Evolutionary conservation across 2,329 filamentous ascomycete species (phyloP).

Genomic region (Penicillium crustosum): DNA sequence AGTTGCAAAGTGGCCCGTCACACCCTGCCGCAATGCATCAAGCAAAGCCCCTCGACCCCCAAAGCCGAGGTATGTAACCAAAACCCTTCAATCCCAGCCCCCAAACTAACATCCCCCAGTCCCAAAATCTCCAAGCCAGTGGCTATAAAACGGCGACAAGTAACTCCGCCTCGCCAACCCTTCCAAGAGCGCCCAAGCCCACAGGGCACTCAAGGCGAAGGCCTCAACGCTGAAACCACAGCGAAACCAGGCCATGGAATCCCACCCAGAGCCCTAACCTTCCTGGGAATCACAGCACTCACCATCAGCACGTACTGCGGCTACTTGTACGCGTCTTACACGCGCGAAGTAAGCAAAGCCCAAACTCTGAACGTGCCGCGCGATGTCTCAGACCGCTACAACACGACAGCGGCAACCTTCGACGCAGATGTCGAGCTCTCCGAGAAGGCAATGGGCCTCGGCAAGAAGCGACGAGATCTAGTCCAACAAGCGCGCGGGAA

Average conservation of each 20-base stretch:
- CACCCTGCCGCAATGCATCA: slow-evolving; percentile 18
- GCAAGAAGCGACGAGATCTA: slow-evolving; percentile 43
- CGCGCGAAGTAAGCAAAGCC: slow-evolving; percentile 34
- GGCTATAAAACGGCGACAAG: not conserved
- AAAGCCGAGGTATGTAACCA: slow-evolving; percentile 22
- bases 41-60: slow-evolving; percentile 19
- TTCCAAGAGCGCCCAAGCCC: not conserved
- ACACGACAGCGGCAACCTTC: slow-evolving; percentile 44
- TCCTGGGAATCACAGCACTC: slow-evolving; percentile 41
- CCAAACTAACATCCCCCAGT: slow-evolving; percentile 3
- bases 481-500: slow-evolving; percentile 46
- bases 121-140: slow-evolving; percentile 8
- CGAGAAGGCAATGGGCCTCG: slow-evolving; percentile 46
- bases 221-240: slow-evolving; percentile 4
- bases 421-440: slow-evolving; percentile 48
- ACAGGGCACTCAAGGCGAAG: slow-evolving; percentile 2
- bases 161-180: not conserved
- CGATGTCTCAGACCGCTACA: slow-evolving; percentile 51
- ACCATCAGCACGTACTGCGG: slow-evolving; percentile 45
- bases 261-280: slow-evolving; percentile 38
- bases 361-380: slow-evolving; percentile 36
- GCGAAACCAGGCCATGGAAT: slow-evolving; percentile 19
- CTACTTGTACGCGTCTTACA: slow-evolving; percentile 47
- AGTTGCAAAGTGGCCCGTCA: slow-evolving; percentile 19
- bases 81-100: not conserved